Base-by-base conservation (phyloP, 2,329 filamentous ascomycete genomes). In the Cadophora luteo-olivacea region DNA sequence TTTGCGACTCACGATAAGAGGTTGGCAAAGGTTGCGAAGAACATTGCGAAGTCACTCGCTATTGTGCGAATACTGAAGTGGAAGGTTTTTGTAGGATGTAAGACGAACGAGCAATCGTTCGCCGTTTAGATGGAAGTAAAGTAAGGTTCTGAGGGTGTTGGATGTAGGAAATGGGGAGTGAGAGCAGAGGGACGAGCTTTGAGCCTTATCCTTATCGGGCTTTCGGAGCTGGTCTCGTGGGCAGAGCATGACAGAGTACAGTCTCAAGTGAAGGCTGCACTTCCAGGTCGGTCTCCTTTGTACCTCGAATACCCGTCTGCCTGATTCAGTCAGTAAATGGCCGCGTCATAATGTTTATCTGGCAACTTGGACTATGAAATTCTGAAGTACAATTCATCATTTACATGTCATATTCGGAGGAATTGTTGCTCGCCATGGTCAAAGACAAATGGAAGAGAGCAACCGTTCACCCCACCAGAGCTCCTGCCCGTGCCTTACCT, bases 1-100 rank as follows among this genome's bases (percentile, higher is more conserved):
- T 19, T 33, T 25, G 12, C 85, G 61, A 52, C 91, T 83, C 83
- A 94, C 91, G 91, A 92, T 80, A 94, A 83, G 75, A 93, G 83
- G 81, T 92, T 91, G 75, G 92, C 88, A 75, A 94, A 86, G 75
- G 93, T 86, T 80, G 91, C 90, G 78, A 94, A 93, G 91, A 94
- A 92, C 80, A 72, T 67, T 22, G 49, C 66, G 29, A 48, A 41
- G 61, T 38, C 60, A 22, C 11, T 14, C 19, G 7, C 16, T 58
- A 25, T 9, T 49, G 29, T 52, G 9, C 24, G 49, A 33, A 38
- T 54, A 45, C 64, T 54, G 51, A 7, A 29, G 52, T 36, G 36
- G 57, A 63, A 16, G 8, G 48, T 32, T n/a, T 29, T 3, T 24
- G 36, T 22, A 65, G 29, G 36, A 32, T 4, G 24, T 22, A 29